Evolutionary conservation across 2,329 filamentous ascomycete genomes (phyloP), one percentile per base, ranked within the genome.

Genomic region (Pestalotiopsis sp.): DNA sequence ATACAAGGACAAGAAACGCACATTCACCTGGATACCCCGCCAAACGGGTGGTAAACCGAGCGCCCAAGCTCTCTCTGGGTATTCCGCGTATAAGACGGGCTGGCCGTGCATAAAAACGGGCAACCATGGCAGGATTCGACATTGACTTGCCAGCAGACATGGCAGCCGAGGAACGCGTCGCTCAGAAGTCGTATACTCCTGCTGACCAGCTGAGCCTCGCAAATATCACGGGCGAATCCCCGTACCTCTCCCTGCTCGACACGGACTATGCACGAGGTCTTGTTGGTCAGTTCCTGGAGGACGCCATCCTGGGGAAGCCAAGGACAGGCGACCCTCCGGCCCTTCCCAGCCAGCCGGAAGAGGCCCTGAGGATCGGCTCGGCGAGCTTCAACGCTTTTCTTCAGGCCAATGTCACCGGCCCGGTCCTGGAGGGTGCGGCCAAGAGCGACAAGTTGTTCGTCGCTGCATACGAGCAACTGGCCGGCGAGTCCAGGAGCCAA

Each of bases 341-440:
- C 17, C 59, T 17, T 4, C 36, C 14, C 23, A 12, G 13, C 27
- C 39, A 27, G 14, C n/a, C 20, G n/a, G 38, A 65, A 23, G 68
- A 73, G 9, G 71, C 71, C 7, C 57, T 77, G 27, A 71, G 72
- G 1, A 58, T 91, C 57, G 92, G 89, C 17, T 81, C 92, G 68
- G 90, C 91, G 4, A 87, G 90, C 2, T 83, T 94, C 2, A 85
- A 90, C 74, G 86, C 88, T 6, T 94, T 94, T 77, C 76, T 94
- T 6, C 92, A 94, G 76, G 88, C 90, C 0, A 94, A 92, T 76
- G 89, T 93, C 67, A 94, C 92, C 25, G 92, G 92, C 2, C 92
- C 92, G 4, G 90, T 92, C 1, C 81, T 93, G 13, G 80, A 84
- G 17, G 64, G 69, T 12, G 55, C 67, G 20, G 65, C 71, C 1